phyloP scores from a whole-genome alignment of 148 eudicot species.

The Vaccinium macrocarpon region DNA sequence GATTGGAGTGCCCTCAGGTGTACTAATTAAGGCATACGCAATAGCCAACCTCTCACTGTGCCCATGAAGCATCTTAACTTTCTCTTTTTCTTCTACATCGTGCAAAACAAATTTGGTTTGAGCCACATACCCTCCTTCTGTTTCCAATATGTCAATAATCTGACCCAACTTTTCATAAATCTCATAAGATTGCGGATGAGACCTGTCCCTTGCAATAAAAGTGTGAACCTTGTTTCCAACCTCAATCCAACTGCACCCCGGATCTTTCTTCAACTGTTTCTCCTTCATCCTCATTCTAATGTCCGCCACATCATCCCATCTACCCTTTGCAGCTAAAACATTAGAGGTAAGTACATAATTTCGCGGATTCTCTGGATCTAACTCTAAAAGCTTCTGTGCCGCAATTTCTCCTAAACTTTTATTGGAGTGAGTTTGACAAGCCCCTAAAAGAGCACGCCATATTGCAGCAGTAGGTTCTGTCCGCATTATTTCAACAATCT shows the following conservation, averaged over 20 bases:
- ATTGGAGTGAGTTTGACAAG: slow-evolving; percentile 64
- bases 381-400: slow-evolving; percentile 54
- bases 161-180: slow-evolving; percentile 52
- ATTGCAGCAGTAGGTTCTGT: slow-evolving; percentile 55
- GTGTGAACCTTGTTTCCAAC: slow-evolving; percentile 61
- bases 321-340: slow-evolving; percentile 56
- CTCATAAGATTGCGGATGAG: slow-evolving; percentile 54
- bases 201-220: slow-evolving; percentile 65
- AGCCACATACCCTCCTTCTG: slow-evolving; percentile 61
- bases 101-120: slow-evolving; percentile 65
- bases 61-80: slow-evolving; percentile 55
- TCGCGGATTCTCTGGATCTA: slow-evolving; percentile 69
- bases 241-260: slow-evolving; percentile 95
- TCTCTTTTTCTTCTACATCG: slow-evolving; percentile 71
- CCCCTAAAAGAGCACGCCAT: slow-evolving; percentile 81
- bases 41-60: slow-evolving; percentile 92
- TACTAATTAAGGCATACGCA: slow-evolving; percentile 63
- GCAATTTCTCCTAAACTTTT: slow-evolving; percentile 60
- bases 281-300: slow-evolving; percentile 63
- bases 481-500: slow-evolving; percentile 60
- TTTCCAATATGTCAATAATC: slow-evolving; percentile 47
- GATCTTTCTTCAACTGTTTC: slow-evolving; percentile 74
- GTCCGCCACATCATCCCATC: slow-evolving; percentile 69
- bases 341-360: slow-evolving; percentile 77
- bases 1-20: slow-evolving; percentile 49